Evolutionary conservation across 1,284 basidiomycete genomes (phyloP).

Genomic region (Kwoniella shivajii): DNA sequence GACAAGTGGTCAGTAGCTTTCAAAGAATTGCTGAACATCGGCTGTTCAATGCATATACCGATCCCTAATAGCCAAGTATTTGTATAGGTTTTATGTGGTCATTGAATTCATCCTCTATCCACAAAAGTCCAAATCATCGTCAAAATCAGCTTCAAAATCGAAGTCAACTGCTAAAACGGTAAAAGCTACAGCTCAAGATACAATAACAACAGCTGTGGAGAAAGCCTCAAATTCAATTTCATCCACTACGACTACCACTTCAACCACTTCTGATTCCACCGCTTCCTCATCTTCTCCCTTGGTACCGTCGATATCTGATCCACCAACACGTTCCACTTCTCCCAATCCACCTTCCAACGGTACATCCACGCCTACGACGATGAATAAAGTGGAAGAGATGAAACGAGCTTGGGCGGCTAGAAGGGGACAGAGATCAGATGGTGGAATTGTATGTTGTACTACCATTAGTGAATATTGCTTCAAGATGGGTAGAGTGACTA

Average conservation of each 20-base stretch:
- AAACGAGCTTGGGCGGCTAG: constrained; percentile 22
- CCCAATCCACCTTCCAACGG: constrained; percentile 8
- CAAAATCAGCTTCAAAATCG: constrained; percentile 3
- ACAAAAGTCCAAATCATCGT: constrained; percentile 48
- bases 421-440: constrained; percentile 43
- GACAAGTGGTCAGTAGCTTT: constrained; percentile 79
- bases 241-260: too few relatives aligned
- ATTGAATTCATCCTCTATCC: constrained; percentile 68
- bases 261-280: too few relatives aligned
- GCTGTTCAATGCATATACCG: neutral
- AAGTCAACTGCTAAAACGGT: constrained; percentile 13
- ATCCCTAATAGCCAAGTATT: neutral
- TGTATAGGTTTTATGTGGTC: constrained; percentile 63
- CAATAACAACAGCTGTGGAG: neutral
- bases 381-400: constrained; percentile 21
- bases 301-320: constrained; percentile 30
- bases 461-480: constrained; percentile 70
- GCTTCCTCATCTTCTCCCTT: constrained; percentile 1
- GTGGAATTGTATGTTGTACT: constrained; percentile 65
- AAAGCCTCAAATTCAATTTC: constrained; percentile 1
- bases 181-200: neutral
- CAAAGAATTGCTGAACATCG: too few relatives aligned
- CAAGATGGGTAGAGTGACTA: constrained; percentile 73
- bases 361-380: constrained; percentile 7
- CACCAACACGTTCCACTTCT: constrained; percentile 37